Conservation (phyloP, 176 grass and related monocot genomes). For the Ensete glaucum region DNA sequence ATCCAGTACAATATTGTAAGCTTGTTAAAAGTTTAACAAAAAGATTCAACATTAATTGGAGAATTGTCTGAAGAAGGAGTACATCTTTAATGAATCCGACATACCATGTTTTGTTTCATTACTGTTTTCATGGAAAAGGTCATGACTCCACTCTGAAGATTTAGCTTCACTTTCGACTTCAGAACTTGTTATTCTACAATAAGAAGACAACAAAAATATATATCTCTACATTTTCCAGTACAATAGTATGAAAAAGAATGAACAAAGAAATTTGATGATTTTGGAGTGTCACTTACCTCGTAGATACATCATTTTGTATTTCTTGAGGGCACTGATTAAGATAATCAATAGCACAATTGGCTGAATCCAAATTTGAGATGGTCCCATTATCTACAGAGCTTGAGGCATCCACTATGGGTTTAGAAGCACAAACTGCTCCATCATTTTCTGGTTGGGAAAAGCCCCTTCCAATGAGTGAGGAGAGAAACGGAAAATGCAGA, state of each 20-base stretch:
- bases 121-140: slow-evolving; percentile 26
- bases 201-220: slow-evolving; percentile 3
- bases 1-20: background rate
- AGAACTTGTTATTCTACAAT: slow-evolving; percentile 28
- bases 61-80: background rate
- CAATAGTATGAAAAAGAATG: background rate
- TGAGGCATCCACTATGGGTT: slow-evolving; percentile 2
- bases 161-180: slow-evolving; percentile 17
- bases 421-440: slow-evolving; percentile 22
- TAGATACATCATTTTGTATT: slow-evolving; percentile 28
- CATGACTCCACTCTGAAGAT: slow-evolving; percentile 23
- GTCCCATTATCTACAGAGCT: slow-evolving; percentile 22
- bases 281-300: slow-evolving; percentile 27
- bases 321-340: slow-evolving; percentile 29
- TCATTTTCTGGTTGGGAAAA: slow-evolving; percentile 21
- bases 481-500: slow-evolving; percentile 55
- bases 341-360: slow-evolving; percentile 20
- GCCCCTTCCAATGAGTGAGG: slow-evolving; percentile 52
- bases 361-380: slow-evolving; percentile 23
- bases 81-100: background rate
- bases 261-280: slow-evolving; percentile 5
- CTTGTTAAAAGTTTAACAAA: background rate
- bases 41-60: background rate
- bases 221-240: background rate
- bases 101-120: slow-evolving; percentile 25